phyloP scores from a whole-genome alignment of 352 stramenopile genomes.

The Phytophthora foliorum region DNA sequence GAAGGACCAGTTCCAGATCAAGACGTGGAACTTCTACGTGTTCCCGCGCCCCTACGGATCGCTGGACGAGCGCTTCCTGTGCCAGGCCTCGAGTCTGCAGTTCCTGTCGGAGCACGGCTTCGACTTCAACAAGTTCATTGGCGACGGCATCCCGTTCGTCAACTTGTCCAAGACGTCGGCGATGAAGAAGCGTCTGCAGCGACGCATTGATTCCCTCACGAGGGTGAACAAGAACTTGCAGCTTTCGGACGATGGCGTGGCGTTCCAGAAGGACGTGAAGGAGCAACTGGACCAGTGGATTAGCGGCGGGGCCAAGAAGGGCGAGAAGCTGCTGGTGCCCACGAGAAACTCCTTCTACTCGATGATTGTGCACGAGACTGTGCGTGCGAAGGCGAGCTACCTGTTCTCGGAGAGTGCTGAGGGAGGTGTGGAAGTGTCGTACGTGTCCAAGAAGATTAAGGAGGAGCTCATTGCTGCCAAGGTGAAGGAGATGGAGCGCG shows the following conservation, averaged over 20 bases:
- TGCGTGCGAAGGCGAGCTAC: conserved; percentile 61
- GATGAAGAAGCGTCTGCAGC: conserved; percentile 66
- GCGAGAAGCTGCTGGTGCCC: conserved; percentile 59
- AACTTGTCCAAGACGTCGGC: conserved; percentile 58
- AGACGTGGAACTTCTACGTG: conserved; percentile 91
- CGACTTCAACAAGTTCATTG: conserved; percentile 91
- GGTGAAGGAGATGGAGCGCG: conserved; percentile 58
- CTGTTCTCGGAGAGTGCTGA: conserved; percentile 65
- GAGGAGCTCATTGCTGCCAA: conserved; percentile 66
- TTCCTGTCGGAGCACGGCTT: conserved; percentile 89
- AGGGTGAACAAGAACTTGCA: conserved; percentile 70
- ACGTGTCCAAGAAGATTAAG: conserved; percentile 71
- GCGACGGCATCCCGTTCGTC: conserved; percentile 84
- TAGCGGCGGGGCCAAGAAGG: conserved; percentile 54
- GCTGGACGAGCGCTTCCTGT: conserved; percentile 81
- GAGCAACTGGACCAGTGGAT: conserved; percentile 66
- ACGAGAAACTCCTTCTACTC: conserved; percentile 78
- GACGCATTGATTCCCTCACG: conserved; percentile 63
- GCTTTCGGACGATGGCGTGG: conserved; percentile 55
- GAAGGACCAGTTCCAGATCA: conserved; percentile 64
- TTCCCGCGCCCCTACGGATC: conserved; percentile 76
- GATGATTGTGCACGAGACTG: conserved; percentile 79
- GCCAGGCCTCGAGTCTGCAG: conserved; percentile 82
- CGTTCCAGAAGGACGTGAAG: conserved; percentile 58
- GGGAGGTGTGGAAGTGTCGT: conserved; percentile 66